Conservation (phyloP, 2,329 filamentous ascomycete genomes). For the Beauveria bassiana region DNA sequence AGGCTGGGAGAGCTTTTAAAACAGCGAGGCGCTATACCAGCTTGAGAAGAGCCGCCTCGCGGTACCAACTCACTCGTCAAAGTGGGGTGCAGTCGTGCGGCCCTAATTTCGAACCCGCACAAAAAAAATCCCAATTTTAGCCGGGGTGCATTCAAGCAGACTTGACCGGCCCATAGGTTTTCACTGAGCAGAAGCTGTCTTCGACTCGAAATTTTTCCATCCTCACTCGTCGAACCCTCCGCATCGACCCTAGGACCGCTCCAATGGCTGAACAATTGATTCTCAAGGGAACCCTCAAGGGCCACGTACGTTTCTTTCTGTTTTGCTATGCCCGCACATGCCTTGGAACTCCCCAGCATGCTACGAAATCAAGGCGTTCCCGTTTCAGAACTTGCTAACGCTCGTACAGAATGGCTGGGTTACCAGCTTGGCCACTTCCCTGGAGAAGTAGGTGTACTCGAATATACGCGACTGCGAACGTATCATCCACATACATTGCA, state of each 20-base stretch:
- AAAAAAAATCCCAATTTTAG: slow-evolving; percentile 15
- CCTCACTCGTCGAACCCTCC: slow-evolving; percentile 25
- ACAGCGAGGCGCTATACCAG: slow-evolving; percentile 1
- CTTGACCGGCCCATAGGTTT: slow-evolving; percentile 10
- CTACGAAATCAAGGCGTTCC: neutral
- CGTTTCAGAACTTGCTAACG: slow-evolving; percentile 12
- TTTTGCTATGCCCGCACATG: slow-evolving; percentile 20
- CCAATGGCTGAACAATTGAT: slow-evolving; percentile 89
- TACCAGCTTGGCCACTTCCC: slow-evolving; percentile 94
- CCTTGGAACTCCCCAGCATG: neutral
- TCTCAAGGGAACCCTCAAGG: slow-evolving; percentile 94
- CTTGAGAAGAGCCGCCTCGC: neutral
- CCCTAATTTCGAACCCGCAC: slow-evolving; percentile 15
- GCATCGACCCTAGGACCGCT: slow-evolving; percentile 37
- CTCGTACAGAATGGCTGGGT: slow-evolving; percentile 79
- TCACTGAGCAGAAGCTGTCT: slow-evolving; percentile 9
- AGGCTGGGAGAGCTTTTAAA: neutral
- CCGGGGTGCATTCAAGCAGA: slow-evolving; percentile 9
- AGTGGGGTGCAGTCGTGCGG: slow-evolving; percentile 9
- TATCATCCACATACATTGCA: neutral
- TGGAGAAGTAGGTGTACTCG: slow-evolving; percentile 75
- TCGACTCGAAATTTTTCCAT: slow-evolving; percentile 27
- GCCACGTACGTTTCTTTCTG: slow-evolving; percentile 61
- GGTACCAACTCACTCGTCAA: neutral
- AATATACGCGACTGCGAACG: neutral